Conservation (phyloP, 768 basidiomycete species). For the Termitomyces sp. region DNA sequence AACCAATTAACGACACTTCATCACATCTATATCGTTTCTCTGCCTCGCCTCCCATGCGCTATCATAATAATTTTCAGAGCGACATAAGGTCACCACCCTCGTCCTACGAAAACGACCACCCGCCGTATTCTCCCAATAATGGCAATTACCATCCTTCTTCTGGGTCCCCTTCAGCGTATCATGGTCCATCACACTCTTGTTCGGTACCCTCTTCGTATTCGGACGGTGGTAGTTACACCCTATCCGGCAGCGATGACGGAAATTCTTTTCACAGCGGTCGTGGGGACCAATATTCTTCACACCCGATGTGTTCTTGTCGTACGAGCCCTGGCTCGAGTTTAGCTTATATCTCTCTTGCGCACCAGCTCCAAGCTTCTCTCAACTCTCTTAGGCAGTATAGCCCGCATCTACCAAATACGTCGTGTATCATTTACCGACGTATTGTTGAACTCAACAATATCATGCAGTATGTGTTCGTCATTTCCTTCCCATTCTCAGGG, state of each 20-base stretch:
- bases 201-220: constrained; percentile 31
- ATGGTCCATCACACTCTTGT: constrained; percentile 14
- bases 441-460: constrained; percentile 56
- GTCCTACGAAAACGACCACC: constrained; percentile 32
- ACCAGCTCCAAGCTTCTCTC: constrained; percentile 56
- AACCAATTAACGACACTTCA: constrained; percentile 44
- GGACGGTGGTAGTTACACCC: constrained; percentile 30
- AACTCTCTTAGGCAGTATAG: constrained; percentile 54
- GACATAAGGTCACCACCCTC: constrained; percentile 34
- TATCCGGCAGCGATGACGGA: constrained; percentile 34
- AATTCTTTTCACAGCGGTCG: constrained; percentile 31
- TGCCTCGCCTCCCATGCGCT: constrained; percentile 51
- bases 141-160: constrained; percentile 15
- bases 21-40: constrained; percentile 66
- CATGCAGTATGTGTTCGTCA: constrained; percentile 52
- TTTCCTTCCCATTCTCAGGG: neutral
- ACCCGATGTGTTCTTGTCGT: constrained; percentile 54
- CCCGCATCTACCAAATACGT: constrained; percentile 47
- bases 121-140: constrained; percentile 16
- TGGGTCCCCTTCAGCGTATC: constrained; percentile 22
- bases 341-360: constrained; percentile 54
- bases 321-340: constrained; percentile 54
- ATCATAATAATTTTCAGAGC: constrained; percentile 46
- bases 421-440: constrained; percentile 51
- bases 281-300: constrained; percentile 26